Evolutionary conservation across 2,329 filamentous ascomycete species (phyloP).

Genomic region (Onygenales sp.): DNA sequence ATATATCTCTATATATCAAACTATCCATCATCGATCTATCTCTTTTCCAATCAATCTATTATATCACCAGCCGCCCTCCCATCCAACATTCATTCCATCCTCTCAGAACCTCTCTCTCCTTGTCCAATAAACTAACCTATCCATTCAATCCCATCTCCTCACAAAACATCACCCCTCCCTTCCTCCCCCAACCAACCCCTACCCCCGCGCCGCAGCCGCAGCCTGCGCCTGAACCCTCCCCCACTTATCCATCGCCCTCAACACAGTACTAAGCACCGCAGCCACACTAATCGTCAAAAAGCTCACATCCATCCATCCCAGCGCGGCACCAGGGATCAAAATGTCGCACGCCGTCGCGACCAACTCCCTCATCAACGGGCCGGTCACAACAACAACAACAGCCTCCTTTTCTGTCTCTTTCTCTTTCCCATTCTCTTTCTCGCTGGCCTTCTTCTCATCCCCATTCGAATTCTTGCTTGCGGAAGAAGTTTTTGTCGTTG

Average conservation of each 20-base stretch:
- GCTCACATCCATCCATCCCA: slow-evolving; percentile 51
- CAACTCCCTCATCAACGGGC: slow-evolving; percentile 37
- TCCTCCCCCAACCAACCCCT: too few species aligned
- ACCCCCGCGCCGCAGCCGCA: background rate
- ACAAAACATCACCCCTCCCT: background rate
- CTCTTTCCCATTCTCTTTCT: slow-evolving; percentile 16
- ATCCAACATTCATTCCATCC: too few species aligned
- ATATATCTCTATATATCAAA: too few species aligned
- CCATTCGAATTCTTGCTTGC: background rate
- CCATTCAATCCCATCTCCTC: too few species aligned
- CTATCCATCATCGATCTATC: too few species aligned
- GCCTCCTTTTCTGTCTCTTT: slow-evolving; percentile 18
- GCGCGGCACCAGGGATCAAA: slow-evolving; percentile 48
- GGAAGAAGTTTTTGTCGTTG: background rate
- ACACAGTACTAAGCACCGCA: slow-evolving; percentile 53
- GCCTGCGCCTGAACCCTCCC: slow-evolving; percentile 13
- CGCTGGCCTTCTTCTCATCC: slow-evolving; percentile 2
- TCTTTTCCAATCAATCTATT: too few species aligned
- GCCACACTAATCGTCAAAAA: slow-evolving; percentile 46
- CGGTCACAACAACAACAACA: slow-evolving; percentile 8
- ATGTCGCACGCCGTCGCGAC: slow-evolving; percentile 53
- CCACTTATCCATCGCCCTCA: slow-evolving; percentile 56
- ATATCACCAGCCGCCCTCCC: too few species aligned
- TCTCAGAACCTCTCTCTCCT: too few species aligned
- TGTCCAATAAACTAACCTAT: too few species aligned